Base-by-base conservation (phyloP, 192 early-diverging fungal genomes). In the Pilobolus umbonatus region DNA sequence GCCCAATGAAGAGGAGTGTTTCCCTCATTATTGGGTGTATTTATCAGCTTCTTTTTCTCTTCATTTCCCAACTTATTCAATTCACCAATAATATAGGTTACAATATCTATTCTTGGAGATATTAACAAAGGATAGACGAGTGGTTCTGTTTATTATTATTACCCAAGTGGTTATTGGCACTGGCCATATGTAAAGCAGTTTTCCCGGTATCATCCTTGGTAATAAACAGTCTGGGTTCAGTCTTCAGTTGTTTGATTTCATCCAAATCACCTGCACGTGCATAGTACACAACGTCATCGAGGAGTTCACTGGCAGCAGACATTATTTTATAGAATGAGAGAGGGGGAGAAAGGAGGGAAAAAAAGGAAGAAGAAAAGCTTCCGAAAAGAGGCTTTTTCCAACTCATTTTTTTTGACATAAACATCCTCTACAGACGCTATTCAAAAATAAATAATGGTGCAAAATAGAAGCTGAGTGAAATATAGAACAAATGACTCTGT, bases 1-100 rank as follows among this genome's bases (percentile, higher is more conserved):
- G 88, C 88, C 91, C 91, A 93, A 64, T 93, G 91, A 39, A 93
- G 72, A 26, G 91, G 75, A 15, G 88, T 82, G 62, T 84, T 85
- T 48, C 82, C 84, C 64, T 78, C 72, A 21, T 80, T 72, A 61
- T 84, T 86, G 47, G 75, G 73, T 35, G 60, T 61, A 59, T 85
- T 81, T 62, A 86, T 56, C 48, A 60, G 55, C 24, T 49, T 48
- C 35, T 61, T 40, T 10, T 43, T 32, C 32, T 65, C 32, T 6
- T 11, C 40, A 36, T 55, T 36, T 40, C 22, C 50, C 15, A 68
- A 59, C n/a, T 59, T 71, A 17, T 24, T 28, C 22, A 74, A 35
- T 19, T 67, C 53, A 5, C 76, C 51, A 51, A 76, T 65, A 54
- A 85, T 62, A 50, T 59, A 80, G 29, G 74, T 61, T 8, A 84